These are phyloP conservation scores for Tetrahymena elliotti DNA, from an alignment of 73 alveolate genomes.

Conservation along the genomic window DNA sequence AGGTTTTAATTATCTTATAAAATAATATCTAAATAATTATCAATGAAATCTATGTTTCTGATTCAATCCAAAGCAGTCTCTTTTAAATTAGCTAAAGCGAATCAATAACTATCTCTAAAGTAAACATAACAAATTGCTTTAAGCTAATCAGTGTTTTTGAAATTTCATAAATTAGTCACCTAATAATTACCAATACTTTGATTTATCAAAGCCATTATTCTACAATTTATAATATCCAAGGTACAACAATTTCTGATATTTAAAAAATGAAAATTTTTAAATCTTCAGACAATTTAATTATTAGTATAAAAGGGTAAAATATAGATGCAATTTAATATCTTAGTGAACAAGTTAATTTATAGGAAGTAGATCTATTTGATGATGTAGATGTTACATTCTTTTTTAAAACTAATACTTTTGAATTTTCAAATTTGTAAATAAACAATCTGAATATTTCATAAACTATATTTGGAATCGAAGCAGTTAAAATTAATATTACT, in stretches of 20 bases:
- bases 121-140: background rate
- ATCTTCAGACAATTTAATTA: background rate
- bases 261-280: no score
- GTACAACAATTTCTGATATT: background rate
- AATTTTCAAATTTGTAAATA: background rate
- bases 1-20: background rate
- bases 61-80: no score
- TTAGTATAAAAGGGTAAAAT: background rate
- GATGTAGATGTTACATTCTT: background rate
- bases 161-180: background rate
- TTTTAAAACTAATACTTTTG: background rate
- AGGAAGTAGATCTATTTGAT: background rate
- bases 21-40: no score
- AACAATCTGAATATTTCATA: background rate
- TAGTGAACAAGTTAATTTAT: background rate
- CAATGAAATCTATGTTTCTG: background rate
- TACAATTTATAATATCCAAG: no score
- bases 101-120: background rate
- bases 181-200: background rate
- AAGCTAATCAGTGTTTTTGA: background rate
- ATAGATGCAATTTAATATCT: background rate
- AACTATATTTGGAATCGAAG: background rate
- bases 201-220: background rate
- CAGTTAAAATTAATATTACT: background rate
- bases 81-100: background rate